Conservation (phyloP, 1,139 yeast genomes). For the Blastobotrys buckinghamii region DNA sequence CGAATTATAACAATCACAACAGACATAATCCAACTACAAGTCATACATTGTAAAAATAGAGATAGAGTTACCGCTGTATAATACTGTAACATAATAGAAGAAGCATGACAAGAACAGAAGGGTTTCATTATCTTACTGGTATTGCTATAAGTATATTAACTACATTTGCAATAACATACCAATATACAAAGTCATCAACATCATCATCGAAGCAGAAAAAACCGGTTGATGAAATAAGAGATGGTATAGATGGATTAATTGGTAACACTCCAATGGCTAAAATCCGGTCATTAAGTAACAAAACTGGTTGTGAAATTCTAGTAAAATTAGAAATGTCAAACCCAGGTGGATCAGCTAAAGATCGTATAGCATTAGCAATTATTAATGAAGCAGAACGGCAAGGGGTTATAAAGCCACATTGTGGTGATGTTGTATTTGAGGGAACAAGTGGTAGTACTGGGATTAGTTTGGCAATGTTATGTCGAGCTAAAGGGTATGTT, state of each 20-base stretch:
- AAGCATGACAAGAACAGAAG: too few relatives aligned
- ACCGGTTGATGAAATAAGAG: constrained; percentile 3
- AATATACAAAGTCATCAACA: background rate
- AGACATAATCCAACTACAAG: too few relatives aligned
- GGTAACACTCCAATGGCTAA: constrained; percentile 90
- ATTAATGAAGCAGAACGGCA: constrained; percentile 58
- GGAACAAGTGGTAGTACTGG: constrained; percentile 98
- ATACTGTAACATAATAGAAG: too few relatives aligned
- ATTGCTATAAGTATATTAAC: too few relatives aligned
- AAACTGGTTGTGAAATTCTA: constrained; percentile 76
- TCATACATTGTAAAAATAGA: too few relatives aligned
- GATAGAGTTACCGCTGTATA: too few relatives aligned
- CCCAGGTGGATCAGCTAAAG: constrained; percentile 96
- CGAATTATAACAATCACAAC: too few relatives aligned
- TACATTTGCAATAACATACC: background rate
- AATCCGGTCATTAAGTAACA: constrained; percentile 62
- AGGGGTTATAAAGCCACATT: constrained; percentile 53
- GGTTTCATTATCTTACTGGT: too few relatives aligned
- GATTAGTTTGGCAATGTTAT: constrained; percentile 81
- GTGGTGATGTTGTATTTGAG: constrained; percentile 71
- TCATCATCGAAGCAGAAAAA: background rate
- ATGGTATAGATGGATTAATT: constrained; percentile 57
- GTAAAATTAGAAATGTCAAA: constrained; percentile 83
- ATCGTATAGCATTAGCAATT: constrained; percentile 85
- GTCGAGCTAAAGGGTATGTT: constrained; percentile 80